Base-by-base conservation (phyloP, 768 basidiomycete genomes). In the Lepiota subincarnata region DNA sequence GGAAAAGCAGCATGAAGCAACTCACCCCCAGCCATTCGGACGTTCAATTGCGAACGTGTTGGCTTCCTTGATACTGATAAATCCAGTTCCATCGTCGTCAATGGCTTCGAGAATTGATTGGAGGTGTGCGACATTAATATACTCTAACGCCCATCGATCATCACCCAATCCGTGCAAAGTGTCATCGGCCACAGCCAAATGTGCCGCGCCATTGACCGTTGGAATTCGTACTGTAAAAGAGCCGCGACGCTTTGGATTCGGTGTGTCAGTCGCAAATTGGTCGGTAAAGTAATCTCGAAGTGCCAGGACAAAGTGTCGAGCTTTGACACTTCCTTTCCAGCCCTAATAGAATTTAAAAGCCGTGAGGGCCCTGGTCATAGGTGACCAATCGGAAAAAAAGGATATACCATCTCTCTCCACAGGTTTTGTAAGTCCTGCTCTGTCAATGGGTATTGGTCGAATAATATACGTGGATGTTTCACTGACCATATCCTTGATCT, bases 241-340 rank as follows among this genome's bases (percentile, higher is more conserved):
- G 14, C n/a, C 45, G 19, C 26, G 10, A 11, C 31, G 18, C 18
- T n/a, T 35, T 13, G 19, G 31, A 3, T 14, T 19, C 6, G 50
- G 50, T 6, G 50, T 51, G 5, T 13, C 31, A 12, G 31, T 20
- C 19, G 50, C 16, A 18, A 51, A 51, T 20, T 55, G 58, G 19
- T 71, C 68, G 7, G 63, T 64, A 48, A 64, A 74, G 46, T 70
- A 70, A 51, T 76, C 73, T 39, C 69, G 70, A 1, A 76, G 62
- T 14, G 72, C 71, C 1, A 78, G 66, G 3, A 79, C 75, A 48
- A 81, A 81, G 52, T 78, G 75, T 0, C 72, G 66, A 0, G 79
- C 75, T 58, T 81, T 79, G 31, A 81, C 79, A 55, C 70, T 79
- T 10, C 76, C 72, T 59, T 73, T 74, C 80, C 79, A 81, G 6